phyloP scores from a whole-genome alignment of 2,329 filamentous ascomycete species.

The Fusarium ambrosium region DNA sequence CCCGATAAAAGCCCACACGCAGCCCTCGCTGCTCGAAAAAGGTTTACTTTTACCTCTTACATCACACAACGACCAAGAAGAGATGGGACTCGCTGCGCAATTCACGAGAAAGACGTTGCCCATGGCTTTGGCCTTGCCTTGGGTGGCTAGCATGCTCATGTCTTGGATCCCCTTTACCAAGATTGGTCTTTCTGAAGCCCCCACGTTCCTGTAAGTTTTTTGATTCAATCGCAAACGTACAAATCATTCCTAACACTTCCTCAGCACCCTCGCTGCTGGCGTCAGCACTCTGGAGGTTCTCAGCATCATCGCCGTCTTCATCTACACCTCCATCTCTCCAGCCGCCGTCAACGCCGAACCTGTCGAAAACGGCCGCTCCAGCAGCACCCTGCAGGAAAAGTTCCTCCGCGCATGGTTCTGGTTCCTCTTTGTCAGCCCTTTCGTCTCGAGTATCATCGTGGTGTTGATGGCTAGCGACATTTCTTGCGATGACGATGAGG shows the following conservation, averaged over 20 bases:
- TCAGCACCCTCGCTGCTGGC: slow-evolving; percentile 20
- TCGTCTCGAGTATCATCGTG: slow-evolving; percentile 23
- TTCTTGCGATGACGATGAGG: slow-evolving; percentile 24
- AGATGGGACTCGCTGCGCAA: slow-evolving; percentile 6
- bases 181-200: slow-evolving; percentile 24
- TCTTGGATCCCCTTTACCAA: slow-evolving; percentile 36
- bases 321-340: slow-evolving; percentile 24
- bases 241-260: neutral
- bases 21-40: slow-evolving; percentile 1
- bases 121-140: slow-evolving; percentile 30
- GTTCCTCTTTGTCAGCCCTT: slow-evolving; percentile 33
- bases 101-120: slow-evolving; percentile 22
- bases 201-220: slow-evolving; percentile 27
- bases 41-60: neutral
- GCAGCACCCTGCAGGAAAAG: slow-evolving; percentile 25
- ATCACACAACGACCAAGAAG: neutral
- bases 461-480: slow-evolving; percentile 37
- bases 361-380: neutral
- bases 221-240: neutral
- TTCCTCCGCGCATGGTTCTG: slow-evolving; percentile 29
- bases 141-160: slow-evolving; percentile 33
- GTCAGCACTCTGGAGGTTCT: slow-evolving; percentile 36
- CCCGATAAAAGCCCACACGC: slow-evolving; percentile 9
- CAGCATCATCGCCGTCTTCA: slow-evolving; percentile 32
- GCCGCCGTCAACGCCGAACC: slow-evolving; percentile 2